phyloP scores from a whole-genome alignment of 768 basidiomycete species.

The Tylopilus sp. region DNA sequence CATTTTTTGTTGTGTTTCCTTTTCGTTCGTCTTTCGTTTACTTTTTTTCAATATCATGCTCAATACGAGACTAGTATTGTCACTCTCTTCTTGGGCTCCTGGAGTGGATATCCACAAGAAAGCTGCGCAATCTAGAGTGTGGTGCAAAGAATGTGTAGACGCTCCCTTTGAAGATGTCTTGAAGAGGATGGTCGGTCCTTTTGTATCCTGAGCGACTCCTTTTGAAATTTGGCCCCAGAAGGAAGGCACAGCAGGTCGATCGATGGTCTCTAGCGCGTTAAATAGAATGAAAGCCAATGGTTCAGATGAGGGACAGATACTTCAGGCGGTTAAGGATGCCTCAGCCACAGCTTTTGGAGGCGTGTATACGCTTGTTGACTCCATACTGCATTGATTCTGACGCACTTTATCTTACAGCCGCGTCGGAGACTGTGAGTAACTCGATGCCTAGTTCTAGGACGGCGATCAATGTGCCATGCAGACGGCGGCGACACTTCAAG shows the following conservation, averaged over 20 bases:
- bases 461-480: background rate
- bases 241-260: constrained; percentile 10
- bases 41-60: constrained; percentile 6
- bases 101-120: constrained; percentile 28
- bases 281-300: constrained; percentile 1
- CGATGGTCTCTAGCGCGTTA: constrained; percentile 11
- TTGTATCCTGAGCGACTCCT: background rate
- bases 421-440: constrained; percentile 16
- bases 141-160: constrained; percentile 17
- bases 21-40: background rate
- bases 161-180: constrained; percentile 16
- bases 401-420: constrained; percentile 4
- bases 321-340: constrained; percentile 17
- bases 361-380: background rate
- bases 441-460: background rate
- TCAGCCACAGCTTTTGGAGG: constrained; percentile 22
- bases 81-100: constrained; percentile 27
- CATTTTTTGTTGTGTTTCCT: constrained; percentile 15
- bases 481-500: constrained; percentile 26
- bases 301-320: background rate
- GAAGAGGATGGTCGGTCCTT: constrained; percentile 11
- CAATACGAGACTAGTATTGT: constrained; percentile 20
- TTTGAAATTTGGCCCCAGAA: constrained; percentile 6
- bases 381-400: background rate
- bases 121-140: constrained; percentile 18